Evolutionary conservation across 208 protist genomes (phyloP), one percentile per base, ranked within the genome.

Genomic region (Leptomonas pyrrhocoris): DNA sequence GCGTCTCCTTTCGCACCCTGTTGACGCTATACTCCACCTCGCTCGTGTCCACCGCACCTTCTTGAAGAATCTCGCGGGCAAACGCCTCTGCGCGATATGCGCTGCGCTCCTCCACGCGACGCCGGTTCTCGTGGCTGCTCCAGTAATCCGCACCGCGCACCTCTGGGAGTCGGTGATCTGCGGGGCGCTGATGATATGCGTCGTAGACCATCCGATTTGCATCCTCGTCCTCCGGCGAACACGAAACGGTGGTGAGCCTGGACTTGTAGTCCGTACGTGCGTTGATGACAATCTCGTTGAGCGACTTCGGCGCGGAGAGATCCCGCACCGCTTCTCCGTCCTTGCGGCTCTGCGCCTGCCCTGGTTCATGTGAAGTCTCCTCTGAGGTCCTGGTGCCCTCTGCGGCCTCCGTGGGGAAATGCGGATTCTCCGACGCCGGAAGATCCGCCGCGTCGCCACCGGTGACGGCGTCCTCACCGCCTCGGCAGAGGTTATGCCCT

Each of bases 81-180:
- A 90, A 66, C 19, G 72, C 72, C 59, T 84, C 84, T 11, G 50
- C 53, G 19, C 80, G 82, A 55, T 85, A 40, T 13, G 68, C 60
- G 8, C 51, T 81, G 49, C 74, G 79, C 60, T 74, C 70, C 63
- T 88, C 87, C 13, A 96, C 54, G n/a, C 51, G 62, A 1, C 55
- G 49, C 43, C 88, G 83, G 49, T 85, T 72, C 28, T 80, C 77
- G 38, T 65, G 40, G 45, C 83, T 59, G 42, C 71, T 62, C 89
- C 91, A 96, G 77, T 90, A 94, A 34, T 94, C 84, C n/a, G 74
- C 67, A 1, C 81, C 91, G 0, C 89, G 88, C 36, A 92, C 57
- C 68, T 77, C 75, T 19, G 82, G 55, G 15, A 92, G 46, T 16
- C 69, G 43, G 21, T 68, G 66, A 56, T 94, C 86, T 3, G 71